Conservation (phyloP, 139 green algal species). For the Ettlia oleoabundans region DNA sequence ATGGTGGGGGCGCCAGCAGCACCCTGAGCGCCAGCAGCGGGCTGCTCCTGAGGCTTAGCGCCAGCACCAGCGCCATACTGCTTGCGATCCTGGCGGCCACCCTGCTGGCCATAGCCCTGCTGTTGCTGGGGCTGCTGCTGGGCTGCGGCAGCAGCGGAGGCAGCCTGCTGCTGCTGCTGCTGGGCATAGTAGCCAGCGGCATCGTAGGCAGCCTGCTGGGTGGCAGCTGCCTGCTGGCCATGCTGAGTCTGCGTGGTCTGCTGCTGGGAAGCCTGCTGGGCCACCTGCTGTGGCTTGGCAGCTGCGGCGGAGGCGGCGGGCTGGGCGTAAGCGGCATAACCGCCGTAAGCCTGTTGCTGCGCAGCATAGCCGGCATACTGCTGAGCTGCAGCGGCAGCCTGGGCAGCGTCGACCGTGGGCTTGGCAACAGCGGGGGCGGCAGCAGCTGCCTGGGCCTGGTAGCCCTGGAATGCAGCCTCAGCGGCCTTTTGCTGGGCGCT, state of each 20-base stretch:
- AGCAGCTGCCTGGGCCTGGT: slow-evolving; percentile 13
- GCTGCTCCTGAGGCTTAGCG: background rate
- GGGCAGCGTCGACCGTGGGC: background rate
- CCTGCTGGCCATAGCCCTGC: slow-evolving; percentile 10
- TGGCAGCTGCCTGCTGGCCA: slow-evolving; percentile 12
- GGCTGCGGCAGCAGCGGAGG: slow-evolving; percentile 1
- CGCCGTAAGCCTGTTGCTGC: slow-evolving; percentile 30
- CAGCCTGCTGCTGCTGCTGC: slow-evolving; percentile 20
- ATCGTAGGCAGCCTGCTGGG: slow-evolving; percentile 17
- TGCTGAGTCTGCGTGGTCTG: background rate
- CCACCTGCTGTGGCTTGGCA: slow-evolving; percentile 9
- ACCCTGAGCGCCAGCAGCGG: background rate
- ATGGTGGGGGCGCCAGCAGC: slow-evolving; percentile 22
- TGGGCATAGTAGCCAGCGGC: background rate
- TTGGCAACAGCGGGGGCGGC: slow-evolving; percentile 1
- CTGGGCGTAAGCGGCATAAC: slow-evolving; percentile 9
- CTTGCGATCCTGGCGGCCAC: slow-evolving; percentile 18
- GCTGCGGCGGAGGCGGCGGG: background rate
- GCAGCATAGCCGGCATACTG: slow-evolving; percentile 15
- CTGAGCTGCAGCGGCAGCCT: slow-evolving; percentile 4
- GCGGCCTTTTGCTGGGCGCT: slow-evolving; percentile 26
- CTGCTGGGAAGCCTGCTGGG: background rate
- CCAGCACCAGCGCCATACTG: background rate
- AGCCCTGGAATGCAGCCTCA: slow-evolving; percentile 16
- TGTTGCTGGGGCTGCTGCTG: slow-evolving; percentile 8